phyloP scores from a whole-genome alignment of 352 stramenopile genomes.

The Phytophthora multivora region DNA sequence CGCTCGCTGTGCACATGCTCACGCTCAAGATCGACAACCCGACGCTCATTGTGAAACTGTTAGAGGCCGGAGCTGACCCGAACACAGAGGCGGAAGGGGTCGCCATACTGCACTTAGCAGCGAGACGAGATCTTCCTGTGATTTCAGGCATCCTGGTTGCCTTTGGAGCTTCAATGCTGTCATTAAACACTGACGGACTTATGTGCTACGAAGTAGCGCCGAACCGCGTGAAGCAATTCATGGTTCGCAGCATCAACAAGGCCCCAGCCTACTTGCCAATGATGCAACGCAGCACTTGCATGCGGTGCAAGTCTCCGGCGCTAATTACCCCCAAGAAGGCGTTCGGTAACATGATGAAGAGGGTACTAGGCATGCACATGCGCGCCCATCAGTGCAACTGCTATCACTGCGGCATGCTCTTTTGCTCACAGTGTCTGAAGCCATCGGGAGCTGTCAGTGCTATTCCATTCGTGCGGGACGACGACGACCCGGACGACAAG shows the following conservation, averaged over 20 bases:
- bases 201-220: slow-evolving; percentile 83
- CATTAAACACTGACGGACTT: slow-evolving; percentile 70
- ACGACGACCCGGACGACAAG: slow-evolving; percentile 53
- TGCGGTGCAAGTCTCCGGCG: slow-evolving; percentile 62
- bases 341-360: slow-evolving; percentile 67
- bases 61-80: slow-evolving; percentile 60
- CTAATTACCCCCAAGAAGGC: slow-evolving; percentile 54
- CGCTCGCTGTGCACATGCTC: slow-evolving; percentile 79
- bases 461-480: slow-evolving; percentile 61
- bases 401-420: slow-evolving; percentile 85
- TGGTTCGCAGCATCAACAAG: slow-evolving; percentile 67
- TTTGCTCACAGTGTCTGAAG: slow-evolving; percentile 69
- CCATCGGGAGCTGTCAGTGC: slow-evolving; percentile 48
- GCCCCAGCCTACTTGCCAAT: slow-evolving; percentile 52
- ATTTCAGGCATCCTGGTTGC: slow-evolving; percentile 64
- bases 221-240: slow-evolving; percentile 64
- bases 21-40: slow-evolving; percentile 81
- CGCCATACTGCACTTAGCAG: slow-evolving; percentile 67
- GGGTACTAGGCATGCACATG: slow-evolving; percentile 47
- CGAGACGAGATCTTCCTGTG: slow-evolving; percentile 49
- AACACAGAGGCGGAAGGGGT: slow-evolving; percentile 70
- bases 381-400: slow-evolving; percentile 69
- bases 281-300: slow-evolving; percentile 69
- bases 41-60: slow-evolving; percentile 61
- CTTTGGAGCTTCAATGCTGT: slow-evolving; percentile 64